Base-by-base conservation (phyloP, 2,329 filamentous ascomycete genomes). In the Aschersonia sp. region DNA sequence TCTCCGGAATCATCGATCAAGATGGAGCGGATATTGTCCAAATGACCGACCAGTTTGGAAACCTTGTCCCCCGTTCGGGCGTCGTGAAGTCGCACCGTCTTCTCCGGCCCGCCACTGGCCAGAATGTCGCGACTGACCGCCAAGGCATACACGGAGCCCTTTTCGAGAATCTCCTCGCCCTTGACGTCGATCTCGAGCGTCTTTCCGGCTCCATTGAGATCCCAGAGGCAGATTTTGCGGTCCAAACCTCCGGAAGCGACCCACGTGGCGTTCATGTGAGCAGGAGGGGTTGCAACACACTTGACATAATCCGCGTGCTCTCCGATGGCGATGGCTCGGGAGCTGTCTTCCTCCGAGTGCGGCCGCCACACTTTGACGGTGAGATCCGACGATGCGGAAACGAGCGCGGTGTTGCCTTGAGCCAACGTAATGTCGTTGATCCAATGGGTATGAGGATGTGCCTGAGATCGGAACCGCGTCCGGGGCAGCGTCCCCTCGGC, bases 281-380 rank as follows among this genome's bases (percentile, higher is more conserved):
- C 58, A 55, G 70, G 60, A 6, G 91, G 87, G 5, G 86, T 85
- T 20, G 89, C 87, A 40, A 98, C 76, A 55, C 88, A 89, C 67
- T 97, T 98, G 61, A 95, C 89, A 61, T 97, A 98, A 71, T 98
- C 92, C 58, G 82, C 84, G 65, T 98, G 92, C 58, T 91, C 81
- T 53, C 92, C 92, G 59, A 98, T 91, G 42, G 86, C 88, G 45
- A 82, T 73, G 30, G 65, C 60, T 45, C 59, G 59, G 35, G 60
- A 51, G 51, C 79, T 77, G 48, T 78, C 70, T 44, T 78, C 78
- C 30, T 68, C 59, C 9, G 77, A 75, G 52, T 80, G 71, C 5
- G 91, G 91, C 48, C 89, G 79, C 92, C 89, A 96, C 58, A 94
- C 69, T 65, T 94, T 92, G 61, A 96, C 89, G 6, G 88, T 89